A percentile compares a stretch with the other conserved stretches of the same genome.
Conservation (phyloP, 2,329 filamentous ascomycete species). For the Colletotrichum cuscutae region DNA sequence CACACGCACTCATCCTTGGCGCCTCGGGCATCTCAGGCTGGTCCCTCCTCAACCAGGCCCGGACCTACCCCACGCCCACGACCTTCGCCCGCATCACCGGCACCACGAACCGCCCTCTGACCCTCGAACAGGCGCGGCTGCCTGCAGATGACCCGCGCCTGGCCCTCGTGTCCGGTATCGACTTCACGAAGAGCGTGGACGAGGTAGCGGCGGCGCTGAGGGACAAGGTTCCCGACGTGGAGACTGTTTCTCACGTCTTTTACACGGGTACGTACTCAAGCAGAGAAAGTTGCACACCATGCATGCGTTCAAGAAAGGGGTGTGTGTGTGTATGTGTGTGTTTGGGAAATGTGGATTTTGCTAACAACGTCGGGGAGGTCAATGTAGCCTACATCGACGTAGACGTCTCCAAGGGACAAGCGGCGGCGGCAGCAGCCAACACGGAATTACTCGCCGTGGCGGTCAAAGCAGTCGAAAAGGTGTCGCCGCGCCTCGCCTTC, state of each 20-base stretch:
- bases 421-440: no score
- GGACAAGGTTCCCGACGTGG: constrained; percentile 22
- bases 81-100: constrained; percentile 36
- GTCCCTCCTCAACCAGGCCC: constrained; percentile 35
- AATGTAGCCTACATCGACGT: no score
- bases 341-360: no score
- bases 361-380: no score
- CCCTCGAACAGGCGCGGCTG: constrained; percentile 11
- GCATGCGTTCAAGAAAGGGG: no score
- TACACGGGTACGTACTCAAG: constrained; percentile 25
- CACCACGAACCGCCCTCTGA: constrained; percentile 33
- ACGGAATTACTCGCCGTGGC: neutral
- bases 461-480: neutral
- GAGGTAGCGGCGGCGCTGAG: constrained; percentile 18
- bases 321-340: no score
- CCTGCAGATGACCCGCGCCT: constrained; percentile 26
- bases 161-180: constrained; percentile 26
- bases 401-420: no score
- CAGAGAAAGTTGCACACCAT: no score
- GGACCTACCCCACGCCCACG: constrained; percentile 24
- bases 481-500: constrained; percentile 13
- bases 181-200: constrained; percentile 26
- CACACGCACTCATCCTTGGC: constrained; percentile 36
- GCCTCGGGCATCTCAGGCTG: constrained; percentile 38
- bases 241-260: constrained; percentile 35